phyloP scores from a whole-genome alignment of 768 basidiomycete genomes.

The Russula lepida region DNA sequence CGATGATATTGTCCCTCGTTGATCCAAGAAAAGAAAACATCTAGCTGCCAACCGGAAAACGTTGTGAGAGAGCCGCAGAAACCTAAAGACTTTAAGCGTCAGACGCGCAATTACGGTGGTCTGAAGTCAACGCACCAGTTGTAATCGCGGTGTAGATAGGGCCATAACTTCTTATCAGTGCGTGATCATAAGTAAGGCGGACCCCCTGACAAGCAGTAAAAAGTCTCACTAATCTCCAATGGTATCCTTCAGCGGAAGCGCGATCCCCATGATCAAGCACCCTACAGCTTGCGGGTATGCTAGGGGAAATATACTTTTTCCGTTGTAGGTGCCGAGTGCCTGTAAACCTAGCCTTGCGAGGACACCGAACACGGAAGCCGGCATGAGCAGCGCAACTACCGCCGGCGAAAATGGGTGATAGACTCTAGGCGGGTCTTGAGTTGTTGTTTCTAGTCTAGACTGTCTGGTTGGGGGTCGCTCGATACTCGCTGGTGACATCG shows the following conservation, averaged over 20 bases:
- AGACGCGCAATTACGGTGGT: neutral
- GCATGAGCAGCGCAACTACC: conserved; percentile 63
- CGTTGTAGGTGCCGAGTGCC: conserved; percentile 67
- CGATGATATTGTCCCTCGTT: conserved; percentile 51
- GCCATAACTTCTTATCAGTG: conserved; percentile 56
- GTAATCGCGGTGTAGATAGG: conserved; percentile 84
- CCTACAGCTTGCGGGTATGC: conserved; percentile 83
- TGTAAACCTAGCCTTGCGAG: conserved; percentile 73
- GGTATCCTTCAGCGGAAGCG: conserved; percentile 58
- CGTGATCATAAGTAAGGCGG: neutral
- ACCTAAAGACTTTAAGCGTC: conserved; percentile 35
- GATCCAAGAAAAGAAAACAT: conserved; percentile 79
- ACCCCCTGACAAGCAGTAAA: conserved; percentile 10
- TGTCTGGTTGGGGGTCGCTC: conserved; percentile 37
- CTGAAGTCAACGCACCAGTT: conserved; percentile 46
- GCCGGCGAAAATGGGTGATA: conserved; percentile 52
- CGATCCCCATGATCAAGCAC: conserved; percentile 87
- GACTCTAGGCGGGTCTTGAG: conserved; percentile 26
- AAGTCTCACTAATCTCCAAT: conserved; percentile 63
- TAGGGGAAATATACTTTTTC: conserved; percentile 68
- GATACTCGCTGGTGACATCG: conserved; percentile 34
- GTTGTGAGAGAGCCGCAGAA: conserved; percentile 96
- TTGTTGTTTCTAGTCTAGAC: conserved; percentile 27
- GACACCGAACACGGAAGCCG: conserved; percentile 78
- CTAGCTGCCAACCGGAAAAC: conserved; percentile 92